Conservation (phyloP, 345 rosid genomes). For the Euphorbia tirucalli region DNA sequence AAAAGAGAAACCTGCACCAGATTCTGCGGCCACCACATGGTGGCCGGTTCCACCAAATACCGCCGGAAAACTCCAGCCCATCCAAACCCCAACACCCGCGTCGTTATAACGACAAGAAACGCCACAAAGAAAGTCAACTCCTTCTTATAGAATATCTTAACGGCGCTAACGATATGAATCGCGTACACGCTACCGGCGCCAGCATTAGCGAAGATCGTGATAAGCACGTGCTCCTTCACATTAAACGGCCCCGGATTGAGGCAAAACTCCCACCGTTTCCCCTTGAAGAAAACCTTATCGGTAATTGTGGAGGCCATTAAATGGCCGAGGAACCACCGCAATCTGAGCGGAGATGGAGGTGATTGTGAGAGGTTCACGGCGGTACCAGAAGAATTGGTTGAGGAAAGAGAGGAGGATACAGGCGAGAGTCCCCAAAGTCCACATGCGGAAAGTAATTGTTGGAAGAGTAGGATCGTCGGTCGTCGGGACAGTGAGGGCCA, state of each 20-base stretch:
- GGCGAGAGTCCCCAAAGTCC: constrained; percentile 52
- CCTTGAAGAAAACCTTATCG: constrained; percentile 41
- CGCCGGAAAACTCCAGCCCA: constrained; percentile 73
- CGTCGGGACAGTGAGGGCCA: constrained; percentile 57
- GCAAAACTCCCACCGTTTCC: constrained; percentile 40
- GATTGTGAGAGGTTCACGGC: constrained; percentile 61
- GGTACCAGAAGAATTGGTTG: constrained; percentile 79
- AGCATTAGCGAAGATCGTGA: constrained; percentile 68
- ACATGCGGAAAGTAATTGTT: constrained; percentile 52
- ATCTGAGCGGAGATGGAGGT: constrained; percentile 63
- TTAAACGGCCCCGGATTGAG: constrained; percentile 67
- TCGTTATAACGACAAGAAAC: constrained; percentile 52
- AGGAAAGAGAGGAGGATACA: constrained; percentile 68
- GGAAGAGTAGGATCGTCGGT: constrained; percentile 53
- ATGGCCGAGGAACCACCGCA: constrained; percentile 68
- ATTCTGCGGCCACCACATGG: constrained; percentile 87
- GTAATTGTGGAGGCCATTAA: constrained; percentile 49
- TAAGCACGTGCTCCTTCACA: constrained; percentile 66
- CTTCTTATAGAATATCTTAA: constrained; percentile 57
- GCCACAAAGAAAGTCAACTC: constrained; percentile 46
- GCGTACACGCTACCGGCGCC: constrained; percentile 62
- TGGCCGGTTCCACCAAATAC: constrained; percentile 69
- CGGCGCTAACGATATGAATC: constrained; percentile 52
- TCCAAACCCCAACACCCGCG: constrained; percentile 66
- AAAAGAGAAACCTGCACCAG: constrained; percentile 68